Conservation (phyloP, 2,329 filamentous ascomycete genomes). For the Alternaria sp. region DNA sequence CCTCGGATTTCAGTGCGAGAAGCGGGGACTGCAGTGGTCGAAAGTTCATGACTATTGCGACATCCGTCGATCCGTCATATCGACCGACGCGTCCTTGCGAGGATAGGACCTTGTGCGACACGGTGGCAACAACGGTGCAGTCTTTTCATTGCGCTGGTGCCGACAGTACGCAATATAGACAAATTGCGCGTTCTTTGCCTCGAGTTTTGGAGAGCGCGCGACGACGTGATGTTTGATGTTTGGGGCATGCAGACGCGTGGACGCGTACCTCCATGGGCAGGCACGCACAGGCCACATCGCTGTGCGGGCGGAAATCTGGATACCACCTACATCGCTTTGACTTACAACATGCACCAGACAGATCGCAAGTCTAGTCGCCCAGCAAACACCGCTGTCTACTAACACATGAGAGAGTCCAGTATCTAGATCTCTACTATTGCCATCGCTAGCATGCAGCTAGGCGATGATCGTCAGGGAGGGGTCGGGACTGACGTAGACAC, state of each 20-base stretch:
- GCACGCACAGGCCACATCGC: not conserved
- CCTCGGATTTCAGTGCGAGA: not conserved
- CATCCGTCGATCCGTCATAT: not conserved
- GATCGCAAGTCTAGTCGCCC: not conserved
- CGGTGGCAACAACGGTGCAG: not conserved
- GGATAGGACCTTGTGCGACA: not conserved
- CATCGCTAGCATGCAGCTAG: not conserved
- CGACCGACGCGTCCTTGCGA: not conserved
- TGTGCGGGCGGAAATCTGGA: not conserved
- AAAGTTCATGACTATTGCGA: not conserved
- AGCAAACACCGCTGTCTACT: not conserved
- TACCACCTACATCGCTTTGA: not conserved
- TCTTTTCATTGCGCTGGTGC: not conserved
- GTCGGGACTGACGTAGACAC: not conserved
- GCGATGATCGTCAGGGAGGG: not conserved
- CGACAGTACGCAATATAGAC: not conserved
- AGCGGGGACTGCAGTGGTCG: not conserved
- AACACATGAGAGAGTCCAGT: not conserved
- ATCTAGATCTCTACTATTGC: not conserved
- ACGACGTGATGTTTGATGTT: not conserved
- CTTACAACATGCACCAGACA: not conserved
- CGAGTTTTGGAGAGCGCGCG: not conserved
- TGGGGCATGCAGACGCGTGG: not conserved
- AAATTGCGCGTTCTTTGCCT: not conserved
- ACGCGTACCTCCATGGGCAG: not conserved